Percentiles rank a stretch among this genome's conserved stretches.
phyloP scores from a whole-genome alignment of 1,139 yeast genomes.

The Casaregolazyma lundiana region DNA sequence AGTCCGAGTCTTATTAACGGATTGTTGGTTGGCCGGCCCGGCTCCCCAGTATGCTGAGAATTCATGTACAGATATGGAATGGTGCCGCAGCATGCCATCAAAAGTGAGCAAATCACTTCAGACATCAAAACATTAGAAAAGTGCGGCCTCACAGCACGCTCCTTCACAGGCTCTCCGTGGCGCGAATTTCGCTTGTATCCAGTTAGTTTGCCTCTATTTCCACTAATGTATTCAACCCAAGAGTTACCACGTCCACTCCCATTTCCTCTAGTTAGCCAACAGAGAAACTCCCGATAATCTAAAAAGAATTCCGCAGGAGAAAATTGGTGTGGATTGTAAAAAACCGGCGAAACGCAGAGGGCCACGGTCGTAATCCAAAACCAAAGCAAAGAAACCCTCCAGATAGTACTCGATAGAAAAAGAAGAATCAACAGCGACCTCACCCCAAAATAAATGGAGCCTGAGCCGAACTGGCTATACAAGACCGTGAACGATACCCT shows the following conservation, averaged over 20 bases:
- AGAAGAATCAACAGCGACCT: conserved; percentile 52
- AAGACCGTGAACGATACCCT: conserved; percentile 56
- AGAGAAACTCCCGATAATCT: conserved; percentile 61
- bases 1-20: conserved; percentile 50
- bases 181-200: conserved; percentile 53
- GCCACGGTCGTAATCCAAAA: conserved; percentile 75
- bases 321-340: conserved; percentile 87
- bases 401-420: conserved; percentile 62
- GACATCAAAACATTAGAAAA: conserved; percentile 48
- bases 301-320: conserved; percentile 61
- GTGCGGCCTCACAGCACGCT: conserved; percentile 35
- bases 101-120: conserved; percentile 49
- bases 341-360: conserved; percentile 68
- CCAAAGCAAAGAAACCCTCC: conserved; percentile 79
- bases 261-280: conserved; percentile 70
- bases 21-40: conserved; percentile 40
- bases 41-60: conserved; percentile 60
- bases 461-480: conserved; percentile 59
- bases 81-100: conserved; percentile 42
- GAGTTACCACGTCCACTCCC: conserved; percentile 45
- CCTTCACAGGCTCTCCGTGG: background rate
- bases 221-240: conserved; percentile 57
- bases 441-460: conserved; percentile 64
- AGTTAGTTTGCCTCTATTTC: conserved; percentile 54
- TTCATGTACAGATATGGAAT: conserved; percentile 66